Evolutionary conservation across 2,329 filamentous ascomycete genomes (phyloP).

Genomic region (Endoconidiophora polonica): DNA sequence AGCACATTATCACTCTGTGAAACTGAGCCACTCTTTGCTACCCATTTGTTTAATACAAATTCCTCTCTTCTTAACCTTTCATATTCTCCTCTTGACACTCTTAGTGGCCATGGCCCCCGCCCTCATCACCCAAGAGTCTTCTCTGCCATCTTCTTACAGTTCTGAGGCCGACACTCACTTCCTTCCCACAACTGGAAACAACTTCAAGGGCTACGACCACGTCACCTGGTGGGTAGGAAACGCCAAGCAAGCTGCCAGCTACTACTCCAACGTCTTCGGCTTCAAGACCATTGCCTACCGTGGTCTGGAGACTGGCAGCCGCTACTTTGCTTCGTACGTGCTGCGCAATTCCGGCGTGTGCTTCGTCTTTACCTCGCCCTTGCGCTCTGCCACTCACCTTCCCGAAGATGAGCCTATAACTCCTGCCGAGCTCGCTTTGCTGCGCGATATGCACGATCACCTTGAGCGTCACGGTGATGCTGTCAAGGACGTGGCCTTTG

Average conservation of each 20-base stretch:
- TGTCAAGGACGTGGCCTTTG: conserved; percentile 89
- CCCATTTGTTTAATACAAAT: not conserved
- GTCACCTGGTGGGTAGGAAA: conserved; percentile 95
- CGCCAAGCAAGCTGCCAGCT: conserved; percentile 83
- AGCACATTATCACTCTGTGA: not conserved
- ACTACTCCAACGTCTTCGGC: conserved; percentile 76
- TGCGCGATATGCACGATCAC: conserved; percentile 65
- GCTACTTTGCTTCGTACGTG: conserved; percentile 69
- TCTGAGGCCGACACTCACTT: conserved; percentile 28
- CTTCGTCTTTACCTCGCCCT: conserved; percentile 71
- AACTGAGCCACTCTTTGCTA: not conserved
- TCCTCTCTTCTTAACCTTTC: not conserved
- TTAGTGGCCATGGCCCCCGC: conserved; percentile 39
- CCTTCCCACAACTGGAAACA: conserved; percentile 28
- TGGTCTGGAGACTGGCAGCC: conserved; percentile 74
- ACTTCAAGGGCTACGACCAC: conserved; percentile 78
- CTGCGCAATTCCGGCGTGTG: conserved; percentile 58
- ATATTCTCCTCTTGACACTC: conserved; percentile 2
- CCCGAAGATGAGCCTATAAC: conserved; percentile 44
- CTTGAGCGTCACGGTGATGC: conserved; percentile 80
- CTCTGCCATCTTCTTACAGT: not conserved
- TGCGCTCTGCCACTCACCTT: conserved; percentile 43
- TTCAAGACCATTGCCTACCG: conserved; percentile 70
- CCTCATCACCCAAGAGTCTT: conserved; percentile 28
- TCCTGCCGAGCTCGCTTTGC: conserved; percentile 43